These are phyloP conservation scores for Rhodotorula sp. DNA, from an alignment of 1,284 basidiomycete genomes.

Conservation along the genomic window DNA sequence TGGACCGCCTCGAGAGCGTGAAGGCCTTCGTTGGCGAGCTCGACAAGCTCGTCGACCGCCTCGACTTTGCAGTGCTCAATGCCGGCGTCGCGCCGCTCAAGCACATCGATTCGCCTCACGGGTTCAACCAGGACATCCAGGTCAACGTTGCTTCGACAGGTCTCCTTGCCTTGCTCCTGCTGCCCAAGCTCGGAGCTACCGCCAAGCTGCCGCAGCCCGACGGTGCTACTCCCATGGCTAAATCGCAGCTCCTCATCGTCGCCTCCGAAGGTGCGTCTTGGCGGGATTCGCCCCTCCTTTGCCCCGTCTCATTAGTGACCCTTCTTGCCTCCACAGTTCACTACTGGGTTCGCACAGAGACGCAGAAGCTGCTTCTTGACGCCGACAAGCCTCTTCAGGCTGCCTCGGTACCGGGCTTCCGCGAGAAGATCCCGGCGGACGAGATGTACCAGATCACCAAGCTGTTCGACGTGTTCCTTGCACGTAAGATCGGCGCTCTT, in stretches of 20 bases:
- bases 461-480: constrained; percentile 34
- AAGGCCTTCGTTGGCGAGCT: constrained; percentile 31
- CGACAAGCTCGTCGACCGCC: constrained; percentile 16
- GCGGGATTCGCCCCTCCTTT: neutral
- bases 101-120: constrained; percentile 19
- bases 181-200: constrained; percentile 33
- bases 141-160: constrained; percentile 41
- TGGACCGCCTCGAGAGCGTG: constrained; percentile 38
- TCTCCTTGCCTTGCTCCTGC: constrained; percentile 25
- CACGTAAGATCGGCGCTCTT: constrained; percentile 29
- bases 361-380: neutral
- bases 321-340: constrained; percentile 21
- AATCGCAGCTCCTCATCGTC: constrained; percentile 38
- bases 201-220: constrained; percentile 12
- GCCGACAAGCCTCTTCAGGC: neutral
- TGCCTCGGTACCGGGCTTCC: neutral
- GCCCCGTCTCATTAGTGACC: neutral
- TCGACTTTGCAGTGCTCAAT: constrained; percentile 33
- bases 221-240: constrained; percentile 10
- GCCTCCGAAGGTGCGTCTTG: constrained; percentile 23
- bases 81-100: constrained; percentile 20
- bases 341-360: constrained; percentile 11
- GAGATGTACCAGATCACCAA: constrained; percentile 38
- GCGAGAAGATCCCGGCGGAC: constrained; percentile 3
- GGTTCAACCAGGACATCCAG: constrained; percentile 31